Conservation (phyloP, 202 grass and related monocot genomes). For the Bolboschoenoplectus hybrid region DNA sequence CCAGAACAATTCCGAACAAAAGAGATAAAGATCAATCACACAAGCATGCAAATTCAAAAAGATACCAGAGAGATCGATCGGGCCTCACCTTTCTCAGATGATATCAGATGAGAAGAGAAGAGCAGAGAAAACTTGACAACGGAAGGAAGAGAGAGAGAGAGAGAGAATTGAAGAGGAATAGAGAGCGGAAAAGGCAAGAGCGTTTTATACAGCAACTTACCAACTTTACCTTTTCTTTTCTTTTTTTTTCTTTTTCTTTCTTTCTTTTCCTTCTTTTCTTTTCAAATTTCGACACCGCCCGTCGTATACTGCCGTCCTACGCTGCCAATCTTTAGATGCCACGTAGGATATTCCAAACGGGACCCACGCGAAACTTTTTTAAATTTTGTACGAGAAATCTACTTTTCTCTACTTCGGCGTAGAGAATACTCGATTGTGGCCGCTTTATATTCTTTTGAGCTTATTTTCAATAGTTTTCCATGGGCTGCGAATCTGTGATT, state of each 20-base stretch:
- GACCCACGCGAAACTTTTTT: background rate
- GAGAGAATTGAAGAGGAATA: background rate
- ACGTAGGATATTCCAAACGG: constrained; percentile 28
- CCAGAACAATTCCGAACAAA: background rate
- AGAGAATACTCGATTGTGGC: background rate
- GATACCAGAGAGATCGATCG: background rate
- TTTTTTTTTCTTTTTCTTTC: background rate
- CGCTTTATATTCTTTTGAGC: background rate
- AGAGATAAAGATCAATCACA: constrained; percentile 16
- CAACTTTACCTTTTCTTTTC: constrained; percentile 8
- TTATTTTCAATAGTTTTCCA: background rate
- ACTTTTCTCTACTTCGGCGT: background rate
- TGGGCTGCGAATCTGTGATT: background rate
- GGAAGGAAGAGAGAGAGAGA: background rate
- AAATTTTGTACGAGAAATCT: background rate
- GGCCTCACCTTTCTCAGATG: constrained; percentile 9
- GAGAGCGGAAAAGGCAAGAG: constrained; percentile 19
- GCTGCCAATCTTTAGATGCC: background rate
- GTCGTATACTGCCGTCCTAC: constrained; percentile 33
- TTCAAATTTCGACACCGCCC: constrained; percentile 17
- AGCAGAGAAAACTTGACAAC: background rate
- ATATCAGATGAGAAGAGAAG: constrained; percentile 6
- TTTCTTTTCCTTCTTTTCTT: constrained; percentile 10
- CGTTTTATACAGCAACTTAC: constrained; percentile 31
- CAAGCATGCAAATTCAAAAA: background rate